Evolutionary conservation across 345 rosid genomes (phyloP).

Genomic region (Litchi chinensis): DNA sequence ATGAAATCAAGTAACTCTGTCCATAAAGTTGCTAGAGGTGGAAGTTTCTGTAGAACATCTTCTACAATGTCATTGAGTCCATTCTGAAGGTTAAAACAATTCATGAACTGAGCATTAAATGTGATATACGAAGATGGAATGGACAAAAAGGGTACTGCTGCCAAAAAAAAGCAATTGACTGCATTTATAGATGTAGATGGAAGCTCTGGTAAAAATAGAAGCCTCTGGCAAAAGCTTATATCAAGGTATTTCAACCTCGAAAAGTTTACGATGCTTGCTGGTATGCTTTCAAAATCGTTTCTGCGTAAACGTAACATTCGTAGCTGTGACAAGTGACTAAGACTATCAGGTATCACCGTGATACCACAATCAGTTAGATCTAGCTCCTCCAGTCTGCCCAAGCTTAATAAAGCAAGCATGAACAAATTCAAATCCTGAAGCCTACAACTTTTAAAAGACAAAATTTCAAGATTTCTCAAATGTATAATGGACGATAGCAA

Average conservation of each 20-base stretch:
- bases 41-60: not conserved
- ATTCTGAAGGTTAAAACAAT: not conserved
- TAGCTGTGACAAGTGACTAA: constrained; percentile 4
- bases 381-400: not conserved
- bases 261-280: not conserved
- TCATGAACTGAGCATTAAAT: not conserved
- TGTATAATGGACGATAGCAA: not conserved
- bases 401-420: not conserved
- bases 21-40: not conserved
- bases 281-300: constrained; percentile 17
- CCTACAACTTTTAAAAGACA: not conserved
- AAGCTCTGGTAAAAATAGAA: constrained; percentile 8
- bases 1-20: too few species aligned
- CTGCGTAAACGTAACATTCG: not conserved
- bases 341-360: not conserved
- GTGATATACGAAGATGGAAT: not conserved
- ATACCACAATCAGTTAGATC: not conserved
- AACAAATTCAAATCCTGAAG: not conserved
- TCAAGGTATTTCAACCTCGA: constrained; percentile 10
- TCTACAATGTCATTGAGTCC: not conserved
- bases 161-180: not conserved
- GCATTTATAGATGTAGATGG: constrained; percentile 1
- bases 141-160: not conserved
- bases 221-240: constrained; percentile 13
- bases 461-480: not conserved